These are phyloP conservation scores for Claviceps humidiphila DNA, from an alignment of 2,329 filamentous ascomycete genomes.

Conservation along the genomic window DNA sequence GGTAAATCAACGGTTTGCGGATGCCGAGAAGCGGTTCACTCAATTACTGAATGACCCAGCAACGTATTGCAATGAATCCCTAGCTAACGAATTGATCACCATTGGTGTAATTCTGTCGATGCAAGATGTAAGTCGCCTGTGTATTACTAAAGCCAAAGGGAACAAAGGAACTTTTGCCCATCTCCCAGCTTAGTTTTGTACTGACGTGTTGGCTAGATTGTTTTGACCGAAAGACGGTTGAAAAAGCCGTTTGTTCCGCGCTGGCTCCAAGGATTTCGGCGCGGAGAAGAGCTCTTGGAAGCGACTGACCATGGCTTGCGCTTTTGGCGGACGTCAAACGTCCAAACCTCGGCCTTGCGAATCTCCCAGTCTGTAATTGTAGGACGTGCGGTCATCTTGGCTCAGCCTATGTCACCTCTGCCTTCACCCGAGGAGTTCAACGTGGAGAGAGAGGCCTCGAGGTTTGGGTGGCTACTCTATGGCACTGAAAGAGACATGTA, in stretches of 20 bases:
- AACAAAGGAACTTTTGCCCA: background rate
- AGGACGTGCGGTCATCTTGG: conserved; percentile 24
- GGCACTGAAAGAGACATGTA: conserved; percentile 21
- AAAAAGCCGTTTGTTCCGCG: conserved; percentile 20
- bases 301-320: conserved; percentile 22
- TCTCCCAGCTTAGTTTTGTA: background rate
- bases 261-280: conserved; percentile 24
- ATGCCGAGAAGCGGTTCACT: conserved; percentile 18
- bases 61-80: conserved; percentile 10
- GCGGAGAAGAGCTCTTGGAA: conserved; percentile 22
- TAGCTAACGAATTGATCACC: conserved; percentile 22
- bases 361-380: conserved; percentile 27
- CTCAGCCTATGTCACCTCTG: conserved; percentile 25
- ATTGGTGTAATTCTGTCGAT: conserved; percentile 25
- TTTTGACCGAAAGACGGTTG: conserved; percentile 23
- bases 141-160: too few species aligned
- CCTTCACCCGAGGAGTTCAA: conserved; percentile 15
- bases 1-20: conserved; percentile 20
- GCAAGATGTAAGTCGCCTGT: conserved; percentile 22
- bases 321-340: conserved; percentile 22
- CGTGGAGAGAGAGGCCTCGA: conserved; percentile 14
- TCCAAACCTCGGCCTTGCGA: conserved; percentile 21
- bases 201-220: conserved; percentile 15
- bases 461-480: conserved; percentile 27
- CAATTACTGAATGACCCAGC: conserved; percentile 15